Conservation (phyloP, 2,329 filamentous ascomycete species). For the Colletotrichum lindemuthianum region DNA sequence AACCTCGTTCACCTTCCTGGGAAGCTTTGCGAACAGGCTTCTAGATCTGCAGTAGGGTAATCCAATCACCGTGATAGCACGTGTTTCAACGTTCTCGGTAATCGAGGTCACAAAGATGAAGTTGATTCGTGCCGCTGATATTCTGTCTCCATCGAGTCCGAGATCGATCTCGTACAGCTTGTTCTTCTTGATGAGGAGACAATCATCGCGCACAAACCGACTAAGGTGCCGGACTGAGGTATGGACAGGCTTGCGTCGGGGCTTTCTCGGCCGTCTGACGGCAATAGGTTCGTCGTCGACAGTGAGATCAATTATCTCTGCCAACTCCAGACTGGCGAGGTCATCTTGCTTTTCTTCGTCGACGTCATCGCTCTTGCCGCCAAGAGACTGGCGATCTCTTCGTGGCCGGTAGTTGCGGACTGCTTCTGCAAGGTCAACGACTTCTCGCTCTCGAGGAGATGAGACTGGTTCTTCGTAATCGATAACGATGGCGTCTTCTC, state of each 20-base stretch:
- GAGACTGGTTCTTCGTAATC: slow-evolving; percentile 8
- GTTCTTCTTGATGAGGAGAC: slow-evolving; percentile 36
- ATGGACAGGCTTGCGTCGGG: background rate
- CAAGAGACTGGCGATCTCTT: background rate
- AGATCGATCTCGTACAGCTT: slow-evolving; percentile 44
- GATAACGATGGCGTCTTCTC: slow-evolving; percentile 1
- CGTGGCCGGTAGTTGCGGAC: slow-evolving; percentile 13
- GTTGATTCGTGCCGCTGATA: slow-evolving; percentile 42
- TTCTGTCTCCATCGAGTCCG: slow-evolving; percentile 12
- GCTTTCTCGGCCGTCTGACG: slow-evolving; percentile 6
- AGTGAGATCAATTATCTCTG: slow-evolving; percentile 49
- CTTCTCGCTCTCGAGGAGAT: background rate
- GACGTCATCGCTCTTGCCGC: background rate
- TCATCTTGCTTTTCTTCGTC: slow-evolving; percentile 34
- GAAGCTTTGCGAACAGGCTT: slow-evolving; percentile 49
- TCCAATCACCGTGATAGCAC: slow-evolving; percentile 48
- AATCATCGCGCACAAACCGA: background rate
- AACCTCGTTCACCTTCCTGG: slow-evolving; percentile 54
- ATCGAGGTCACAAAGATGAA: slow-evolving; percentile 57
- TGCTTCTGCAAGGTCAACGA: background rate
- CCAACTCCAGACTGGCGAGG: slow-evolving; percentile 32
- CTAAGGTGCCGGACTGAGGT: background rate
- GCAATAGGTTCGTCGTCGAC: slow-evolving; percentile 36
- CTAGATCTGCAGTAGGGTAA: slow-evolving; percentile 49
- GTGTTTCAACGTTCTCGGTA: slow-evolving; percentile 41